Base-by-base conservation (phyloP, 2,329 filamentous ascomycete species). In the Cercospora sp. region DNA sequence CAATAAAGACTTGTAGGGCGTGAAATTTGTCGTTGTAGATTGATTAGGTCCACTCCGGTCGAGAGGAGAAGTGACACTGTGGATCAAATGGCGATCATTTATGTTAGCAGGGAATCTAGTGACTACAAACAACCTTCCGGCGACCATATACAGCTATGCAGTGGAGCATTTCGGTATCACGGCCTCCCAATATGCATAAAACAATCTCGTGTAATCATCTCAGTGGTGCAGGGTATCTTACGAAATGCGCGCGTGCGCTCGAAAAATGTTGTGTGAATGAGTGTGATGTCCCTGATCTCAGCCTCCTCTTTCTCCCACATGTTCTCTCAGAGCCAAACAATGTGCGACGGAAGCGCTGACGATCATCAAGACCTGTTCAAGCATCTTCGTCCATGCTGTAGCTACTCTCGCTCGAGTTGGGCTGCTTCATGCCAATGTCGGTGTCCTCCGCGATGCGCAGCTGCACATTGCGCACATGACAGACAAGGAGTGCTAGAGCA, bases 401-500 rank as follows among this genome's bases (percentile, higher is more conserved):
- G 51, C 37, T 57, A 34, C 62, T 58, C 32, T 43, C 62, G 21
- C 62, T 53, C 16, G 51, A 65, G 28, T 65, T 37, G 9, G 62
- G 51, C 34, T 59, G 62, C 51, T 58, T 65, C 51, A 65, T 57
- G 16, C 75, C 75, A 45, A 76, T 59, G 10, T 74, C 73, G 9
- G 74, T 76, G 49, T 77, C 78, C 40, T 80, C 75, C 49, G 81
- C 80, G 24, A 86, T 77, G 65, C 81, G 76, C 62, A 82, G 70
- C 81, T 86, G 81, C 37, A 82, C 80, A 67, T 85, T 83, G 5
- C 86, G 81, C 63, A 84, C 82, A 74, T 86, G 83, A 69, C 86
- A 81, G 10, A 86, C 79, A 5, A 86, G 78, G 66, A 89, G 86
- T 0, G 86, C 85, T 61, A 89, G 71, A 0, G 86, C 85, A 3